Evolutionary conservation across 2,329 filamentous ascomycete species (phyloP).

Genomic region (Corynespora cassiicola): DNA sequence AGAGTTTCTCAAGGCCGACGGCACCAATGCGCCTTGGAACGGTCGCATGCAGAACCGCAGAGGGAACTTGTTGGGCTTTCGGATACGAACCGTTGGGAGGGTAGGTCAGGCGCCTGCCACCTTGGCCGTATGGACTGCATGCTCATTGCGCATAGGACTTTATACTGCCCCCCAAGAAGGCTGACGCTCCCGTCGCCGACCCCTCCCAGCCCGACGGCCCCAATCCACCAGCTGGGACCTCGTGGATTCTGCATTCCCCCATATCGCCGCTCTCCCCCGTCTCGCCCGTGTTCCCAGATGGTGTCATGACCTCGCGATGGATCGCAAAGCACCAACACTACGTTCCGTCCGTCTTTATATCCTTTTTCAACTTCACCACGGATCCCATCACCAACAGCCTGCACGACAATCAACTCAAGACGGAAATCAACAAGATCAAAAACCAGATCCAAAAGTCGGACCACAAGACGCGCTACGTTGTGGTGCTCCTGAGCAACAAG

Average conservation of each 20-base stretch:
- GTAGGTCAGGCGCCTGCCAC: conserved; percentile 65
- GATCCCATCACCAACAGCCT: conserved; percentile 76
- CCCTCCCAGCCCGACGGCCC: conserved; percentile 60
- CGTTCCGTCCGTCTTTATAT: conserved; percentile 79
- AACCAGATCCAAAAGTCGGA: conserved; percentile 71
- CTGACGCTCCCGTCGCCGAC: conserved; percentile 63
- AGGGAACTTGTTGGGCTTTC: conserved; percentile 63
- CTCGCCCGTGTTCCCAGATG: conserved; percentile 87
- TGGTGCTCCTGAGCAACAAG: conserved; percentile 79
- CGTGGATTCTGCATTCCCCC: conserved; percentile 78
- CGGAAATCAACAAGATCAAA: conserved; percentile 81
- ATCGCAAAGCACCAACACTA: conserved; percentile 86
- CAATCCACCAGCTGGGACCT: conserved; percentile 55
- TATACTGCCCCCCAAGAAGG: conserved; percentile 67
- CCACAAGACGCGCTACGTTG: conserved; percentile 78
- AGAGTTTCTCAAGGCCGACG: conserved; percentile 72
- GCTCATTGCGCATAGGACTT: conserved; percentile 53
- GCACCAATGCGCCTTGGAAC: conserved; percentile 71
- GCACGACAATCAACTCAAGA: conserved; percentile 87
- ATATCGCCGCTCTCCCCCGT: conserved; percentile 87
- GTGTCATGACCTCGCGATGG: conserved; percentile 82
- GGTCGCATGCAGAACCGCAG: conserved; percentile 57
- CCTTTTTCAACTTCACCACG: conserved; percentile 78
- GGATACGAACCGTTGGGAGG: conserved; percentile 77
- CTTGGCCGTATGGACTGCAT: conserved; percentile 11